Conservation (phyloP, 2,329 filamentous ascomycete species). For the Stemphylium vesicarium region DNA sequence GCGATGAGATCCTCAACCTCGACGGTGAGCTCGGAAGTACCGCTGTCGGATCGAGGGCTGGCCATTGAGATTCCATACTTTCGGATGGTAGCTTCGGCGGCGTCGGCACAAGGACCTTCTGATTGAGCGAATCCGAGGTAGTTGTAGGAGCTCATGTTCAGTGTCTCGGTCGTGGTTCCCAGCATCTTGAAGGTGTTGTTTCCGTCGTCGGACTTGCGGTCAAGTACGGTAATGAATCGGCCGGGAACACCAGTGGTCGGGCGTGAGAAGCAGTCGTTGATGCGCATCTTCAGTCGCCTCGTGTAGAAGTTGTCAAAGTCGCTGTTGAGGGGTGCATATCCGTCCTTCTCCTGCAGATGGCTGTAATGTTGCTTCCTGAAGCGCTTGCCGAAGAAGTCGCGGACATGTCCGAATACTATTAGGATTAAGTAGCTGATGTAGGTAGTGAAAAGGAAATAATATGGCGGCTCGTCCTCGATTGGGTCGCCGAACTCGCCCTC, state of each 20-base stretch:
- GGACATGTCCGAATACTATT: constrained; percentile 92
- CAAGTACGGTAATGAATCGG: constrained; percentile 89
- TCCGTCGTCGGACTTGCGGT: constrained; percentile 88
- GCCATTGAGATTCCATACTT: constrained; percentile 84
- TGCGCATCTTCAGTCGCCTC: constrained; percentile 86
- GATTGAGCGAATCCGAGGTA: constrained; percentile 98
- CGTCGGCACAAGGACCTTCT: constrained; percentile 93
- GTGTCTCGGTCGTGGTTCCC: constrained; percentile 88
- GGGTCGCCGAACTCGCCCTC: constrained; percentile 82
- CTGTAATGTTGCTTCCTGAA: constrained; percentile 88
- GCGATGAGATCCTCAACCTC: constrained; percentile 93
- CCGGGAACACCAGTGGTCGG: constrained; percentile 93
- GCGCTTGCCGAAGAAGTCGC: constrained; percentile 97
- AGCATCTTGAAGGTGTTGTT: constrained; percentile 89
- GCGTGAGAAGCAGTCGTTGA: constrained; percentile 95
- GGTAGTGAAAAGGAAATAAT: constrained; percentile 95
- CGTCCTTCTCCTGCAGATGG: constrained; percentile 80
- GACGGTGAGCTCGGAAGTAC: constrained; percentile 83
- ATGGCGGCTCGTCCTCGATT: constrained; percentile 92
- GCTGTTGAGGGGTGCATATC: constrained; percentile 93
- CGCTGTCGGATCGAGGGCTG: constrained; percentile 82
- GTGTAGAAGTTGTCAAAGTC: constrained; percentile 99
- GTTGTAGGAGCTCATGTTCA: constrained; percentile 99
- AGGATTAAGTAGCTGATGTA: constrained; percentile 98
- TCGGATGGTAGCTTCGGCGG: constrained; percentile 82